Conservation (phyloP, 139 green algal species). For the Penium margaritaceum region DNA sequence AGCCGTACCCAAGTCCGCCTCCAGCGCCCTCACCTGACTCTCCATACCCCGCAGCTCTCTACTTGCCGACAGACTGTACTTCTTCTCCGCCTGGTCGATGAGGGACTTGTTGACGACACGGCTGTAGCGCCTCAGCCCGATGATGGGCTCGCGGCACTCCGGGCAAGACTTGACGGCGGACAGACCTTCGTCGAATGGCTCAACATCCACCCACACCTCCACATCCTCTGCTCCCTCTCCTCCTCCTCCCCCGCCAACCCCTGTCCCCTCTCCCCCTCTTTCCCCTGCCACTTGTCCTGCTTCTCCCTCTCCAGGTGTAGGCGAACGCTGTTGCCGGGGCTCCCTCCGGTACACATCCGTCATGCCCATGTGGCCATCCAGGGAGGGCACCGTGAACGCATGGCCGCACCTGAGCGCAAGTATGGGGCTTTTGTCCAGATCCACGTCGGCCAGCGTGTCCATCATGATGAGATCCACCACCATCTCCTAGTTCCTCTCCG, state of each 20-base stretch:
- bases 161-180: background rate
- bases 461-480: constrained; percentile 53
- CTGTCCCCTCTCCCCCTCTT: background rate
- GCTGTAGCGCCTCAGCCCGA: background rate
- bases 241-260: background rate
- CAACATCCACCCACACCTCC: constrained; percentile 2
- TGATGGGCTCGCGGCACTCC: constrained; percentile 11
- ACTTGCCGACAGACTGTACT: constrained; percentile 16
- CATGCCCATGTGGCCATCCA: constrained; percentile 33
- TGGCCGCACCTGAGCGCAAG: constrained; percentile 59
- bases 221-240: constrained; percentile 8
- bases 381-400: constrained; percentile 30
- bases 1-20: no score
- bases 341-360: constrained; percentile 5
- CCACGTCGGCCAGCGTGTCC: constrained; percentile 42
- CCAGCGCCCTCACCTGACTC: no score
- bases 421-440: constrained; percentile 53
- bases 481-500: constrained; percentile 12
- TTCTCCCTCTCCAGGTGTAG: background rate
- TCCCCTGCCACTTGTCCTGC: constrained; percentile 2
- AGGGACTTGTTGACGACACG: constrained; percentile 34
- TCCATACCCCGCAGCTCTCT: background rate
- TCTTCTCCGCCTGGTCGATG: constrained; percentile 40
- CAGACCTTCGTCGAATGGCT: constrained; percentile 7
- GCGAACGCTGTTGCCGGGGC: background rate